phyloP scores from a whole-genome alignment of 1,284 basidiomycete genomes.

The Mycena citricolor region DNA sequence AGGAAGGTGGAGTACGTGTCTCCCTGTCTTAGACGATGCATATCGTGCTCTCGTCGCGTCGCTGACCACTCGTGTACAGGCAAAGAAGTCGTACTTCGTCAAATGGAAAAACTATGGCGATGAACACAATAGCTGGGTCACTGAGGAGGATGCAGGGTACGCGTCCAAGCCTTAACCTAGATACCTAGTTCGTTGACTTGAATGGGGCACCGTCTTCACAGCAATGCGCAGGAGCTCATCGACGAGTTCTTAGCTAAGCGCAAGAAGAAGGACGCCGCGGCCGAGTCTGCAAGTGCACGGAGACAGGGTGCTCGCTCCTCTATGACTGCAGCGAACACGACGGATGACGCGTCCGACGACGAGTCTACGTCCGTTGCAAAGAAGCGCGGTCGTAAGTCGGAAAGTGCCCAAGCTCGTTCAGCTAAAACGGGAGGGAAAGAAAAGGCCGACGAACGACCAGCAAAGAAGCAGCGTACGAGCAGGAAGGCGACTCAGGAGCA shows the following conservation, averaged over 20 bases:
- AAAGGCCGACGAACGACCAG: slow-evolving; percentile 33
- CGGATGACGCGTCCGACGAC: slow-evolving; percentile 33
- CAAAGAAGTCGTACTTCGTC: slow-evolving; percentile 65
- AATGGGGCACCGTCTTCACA: slow-evolving; percentile 20
- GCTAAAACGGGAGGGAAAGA: slow-evolving; percentile 32
- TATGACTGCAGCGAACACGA: too few species aligned
- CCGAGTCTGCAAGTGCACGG: slow-evolving; percentile 12
- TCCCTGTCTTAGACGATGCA: too few species aligned
- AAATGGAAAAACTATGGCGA: slow-evolving; percentile 71
- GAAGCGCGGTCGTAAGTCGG: slow-evolving; percentile 46
- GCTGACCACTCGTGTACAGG: slow-evolving; percentile 38
- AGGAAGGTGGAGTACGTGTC: slow-evolving; percentile 58
- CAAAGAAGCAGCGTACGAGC: slow-evolving; percentile 37
- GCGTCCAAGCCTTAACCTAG: too few species aligned
- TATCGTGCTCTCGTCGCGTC: slow-evolving; percentile 28
- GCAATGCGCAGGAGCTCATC: slow-evolving; percentile 68
- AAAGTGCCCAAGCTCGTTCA: slow-evolving; percentile 23
- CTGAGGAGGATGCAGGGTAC: slow-evolving; percentile 66
- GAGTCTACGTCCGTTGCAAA: slow-evolving; percentile 32
- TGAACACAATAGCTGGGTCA: slow-evolving; percentile 73
- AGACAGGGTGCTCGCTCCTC: slow-evolving; percentile 14
- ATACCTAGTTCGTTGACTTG: neutral
- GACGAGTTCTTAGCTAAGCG: slow-evolving; percentile 54
- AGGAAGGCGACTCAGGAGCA: slow-evolving; percentile 22
- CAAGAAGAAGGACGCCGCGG: slow-evolving; percentile 42